A percentile compares a stretch with the other conserved stretches of the same genome.
Evolutionary conservation across 2,329 filamentous ascomycete genomes (phyloP).

Genomic region (Stagonosporopsis tanaceti): DNA sequence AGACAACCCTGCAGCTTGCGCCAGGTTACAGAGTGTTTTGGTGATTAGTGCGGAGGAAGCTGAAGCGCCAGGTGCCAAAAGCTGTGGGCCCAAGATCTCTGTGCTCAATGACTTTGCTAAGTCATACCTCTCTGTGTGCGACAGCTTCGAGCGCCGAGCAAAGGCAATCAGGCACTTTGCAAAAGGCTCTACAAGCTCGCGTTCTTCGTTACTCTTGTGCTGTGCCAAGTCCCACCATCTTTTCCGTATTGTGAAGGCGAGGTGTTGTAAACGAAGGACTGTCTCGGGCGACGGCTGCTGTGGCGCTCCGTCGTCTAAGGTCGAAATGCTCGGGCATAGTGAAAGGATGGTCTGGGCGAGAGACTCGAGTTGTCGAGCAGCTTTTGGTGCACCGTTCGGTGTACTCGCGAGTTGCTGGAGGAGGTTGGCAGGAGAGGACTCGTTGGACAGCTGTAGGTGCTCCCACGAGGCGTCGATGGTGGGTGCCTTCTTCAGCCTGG

Average conservation of each 20-base stretch:
- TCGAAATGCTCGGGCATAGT: conserved; percentile 72
- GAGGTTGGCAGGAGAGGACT: conserved; percentile 66
- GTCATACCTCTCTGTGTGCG: conserved; percentile 51
- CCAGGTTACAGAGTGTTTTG: conserved; percentile 41
- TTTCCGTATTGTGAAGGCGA: conserved; percentile 69
- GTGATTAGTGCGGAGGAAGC: conserved; percentile 12
- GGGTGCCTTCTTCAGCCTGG: conserved; percentile 65
- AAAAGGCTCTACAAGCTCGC: conserved; percentile 72
- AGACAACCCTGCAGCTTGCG: conserved; percentile 43
- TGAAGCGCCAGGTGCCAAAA: background rate
- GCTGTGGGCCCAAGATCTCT: conserved; percentile 11
- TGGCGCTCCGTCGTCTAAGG: conserved; percentile 68
- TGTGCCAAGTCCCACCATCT: conserved; percentile 71
- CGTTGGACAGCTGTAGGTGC: conserved; percentile 61
- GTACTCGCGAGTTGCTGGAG: conserved; percentile 59
- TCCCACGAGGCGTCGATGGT: conserved; percentile 66
- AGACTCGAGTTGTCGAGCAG: conserved; percentile 70
- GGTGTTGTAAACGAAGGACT: conserved; percentile 69
- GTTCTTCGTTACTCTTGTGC: conserved; percentile 67
- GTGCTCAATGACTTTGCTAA: conserved; percentile 42
- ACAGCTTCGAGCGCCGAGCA: conserved; percentile 58
- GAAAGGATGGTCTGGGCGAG: conserved; percentile 71
- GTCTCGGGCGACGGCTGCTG: conserved; percentile 64
- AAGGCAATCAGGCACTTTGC: conserved; percentile 70
- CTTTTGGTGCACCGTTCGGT: conserved; percentile 62